phyloP scores from a whole-genome alignment of 139 green algal species.

The Coelastrella sp. region DNA sequence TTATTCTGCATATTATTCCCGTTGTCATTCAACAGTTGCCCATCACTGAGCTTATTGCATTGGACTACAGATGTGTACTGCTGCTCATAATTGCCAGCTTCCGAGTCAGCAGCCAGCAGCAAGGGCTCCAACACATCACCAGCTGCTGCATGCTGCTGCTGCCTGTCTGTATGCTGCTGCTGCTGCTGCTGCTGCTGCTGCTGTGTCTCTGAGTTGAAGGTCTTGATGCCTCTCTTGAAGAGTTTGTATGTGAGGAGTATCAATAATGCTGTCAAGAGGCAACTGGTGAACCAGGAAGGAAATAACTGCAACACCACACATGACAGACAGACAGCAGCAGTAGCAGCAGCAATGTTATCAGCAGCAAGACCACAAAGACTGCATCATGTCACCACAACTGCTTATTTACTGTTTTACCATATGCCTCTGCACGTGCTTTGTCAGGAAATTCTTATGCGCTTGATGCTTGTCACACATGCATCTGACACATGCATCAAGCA shows the following conservation, averaged over 20 bases:
- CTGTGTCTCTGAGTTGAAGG: slow-evolving; percentile 24
- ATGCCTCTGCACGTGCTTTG: too few species aligned
- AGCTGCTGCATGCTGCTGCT: slow-evolving; percentile 9
- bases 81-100: too few species aligned
- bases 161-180: neutral
- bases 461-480: too few species aligned
- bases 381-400: too few species aligned
- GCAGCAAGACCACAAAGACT: neutral
- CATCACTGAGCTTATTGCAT: neutral
- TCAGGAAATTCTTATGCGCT: too few species aligned
- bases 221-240: neutral
- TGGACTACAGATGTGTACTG: neutral
- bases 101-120: neutral
- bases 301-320: slow-evolving; percentile 52
- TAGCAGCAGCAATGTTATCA: neutral
- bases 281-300: slow-evolving; percentile 63
- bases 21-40: too few species aligned
- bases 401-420: too few species aligned
- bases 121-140: neutral
- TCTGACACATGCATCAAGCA: neutral
- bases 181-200: neutral
- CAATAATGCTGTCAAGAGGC: slow-evolving; percentile 60
- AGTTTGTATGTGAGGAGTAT: slow-evolving; percentile 56
- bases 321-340: neutral
- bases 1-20: too few species aligned